Percentiles rank a stretch among this genome's conserved stretches.
phyloP scores from a whole-genome alignment of 257 asterid species.

The Verbascum thapsus region DNA sequence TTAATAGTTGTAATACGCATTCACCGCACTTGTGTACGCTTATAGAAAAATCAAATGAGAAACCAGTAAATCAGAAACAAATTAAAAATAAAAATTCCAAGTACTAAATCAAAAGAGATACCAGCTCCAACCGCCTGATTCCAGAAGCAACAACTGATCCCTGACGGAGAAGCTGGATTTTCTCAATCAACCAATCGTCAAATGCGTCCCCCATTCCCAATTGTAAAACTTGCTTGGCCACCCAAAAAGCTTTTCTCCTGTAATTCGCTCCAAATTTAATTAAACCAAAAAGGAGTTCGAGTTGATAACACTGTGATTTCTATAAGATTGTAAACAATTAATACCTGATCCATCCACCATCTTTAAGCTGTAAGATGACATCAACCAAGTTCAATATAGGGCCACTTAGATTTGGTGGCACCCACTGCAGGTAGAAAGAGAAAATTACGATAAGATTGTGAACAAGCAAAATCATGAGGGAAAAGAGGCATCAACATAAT shows the following conservation, averaged over 20 bases:
- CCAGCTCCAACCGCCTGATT: conserved; percentile 85
- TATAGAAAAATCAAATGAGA: conserved; percentile 8
- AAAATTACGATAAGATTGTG: conserved; percentile 28
- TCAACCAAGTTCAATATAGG: conserved; percentile 90
- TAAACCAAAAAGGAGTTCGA: conserved; percentile 26
- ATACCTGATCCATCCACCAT: conserved; percentile 99
- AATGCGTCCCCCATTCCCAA: conserved; percentile 99
- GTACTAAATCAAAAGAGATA: conserved; percentile 32
- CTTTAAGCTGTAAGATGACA: conserved; percentile 86
- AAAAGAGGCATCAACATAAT: conserved; percentile 7
- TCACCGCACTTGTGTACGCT: not conserved
- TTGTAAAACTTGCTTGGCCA: conserved; percentile 92
- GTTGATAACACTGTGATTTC: conserved; percentile 20
- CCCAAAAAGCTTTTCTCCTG: conserved; percentile 99
- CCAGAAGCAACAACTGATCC: conserved; percentile 94
- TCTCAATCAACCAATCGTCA: conserved; percentile 97
- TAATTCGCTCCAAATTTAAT: conserved; percentile 32
- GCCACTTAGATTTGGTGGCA: conserved; percentile 82
- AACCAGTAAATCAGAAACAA: conserved; percentile 13
- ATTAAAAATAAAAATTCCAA: conserved; percentile 3
- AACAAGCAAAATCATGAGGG: conserved; percentile 20
- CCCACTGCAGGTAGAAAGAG: conserved; percentile 67
- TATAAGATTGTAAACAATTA: conserved; percentile 26
- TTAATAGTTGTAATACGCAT: not conserved
- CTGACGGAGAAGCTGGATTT: conserved; percentile 81